These are phyloP conservation scores for Lichtheimia hyalospora DNA, from an alignment of 371 early-diverging fungal genomes.

Conservation along the genomic window DNA sequence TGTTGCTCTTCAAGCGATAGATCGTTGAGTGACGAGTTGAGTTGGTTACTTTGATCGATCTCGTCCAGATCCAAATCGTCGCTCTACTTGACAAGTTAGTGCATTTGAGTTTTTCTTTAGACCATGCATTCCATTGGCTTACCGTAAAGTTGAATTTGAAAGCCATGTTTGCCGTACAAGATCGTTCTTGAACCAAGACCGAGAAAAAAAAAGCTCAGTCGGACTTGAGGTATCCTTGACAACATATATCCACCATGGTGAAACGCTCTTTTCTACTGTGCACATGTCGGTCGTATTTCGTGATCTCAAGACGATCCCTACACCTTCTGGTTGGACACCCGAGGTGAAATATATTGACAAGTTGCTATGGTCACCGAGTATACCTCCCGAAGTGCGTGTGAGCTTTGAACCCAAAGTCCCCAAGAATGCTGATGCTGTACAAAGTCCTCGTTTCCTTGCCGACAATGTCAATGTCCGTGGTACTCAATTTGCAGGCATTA, in stretches of 20 bases:
- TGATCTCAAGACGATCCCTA: constrained; percentile 27
- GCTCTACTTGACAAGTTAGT: constrained; percentile 25
- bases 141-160: constrained; percentile 66
- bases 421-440: constrained; percentile 9
- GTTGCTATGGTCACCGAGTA: constrained; percentile 40
- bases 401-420: constrained; percentile 31
- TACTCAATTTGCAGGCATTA: constrained; percentile 26
- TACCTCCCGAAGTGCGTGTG: constrained; percentile 27
- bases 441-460: constrained; percentile 33
- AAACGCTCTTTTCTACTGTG: too few relatives aligned
- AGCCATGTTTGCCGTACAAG: constrained; percentile 23
- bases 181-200: too few relatives aligned
- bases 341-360: constrained; percentile 47
- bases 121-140: constrained; percentile 9
- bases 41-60: constrained; percentile 22
- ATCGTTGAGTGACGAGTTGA: constrained; percentile 43
- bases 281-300: constrained; percentile 16
- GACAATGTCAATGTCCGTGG: constrained; percentile 44
- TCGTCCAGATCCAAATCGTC: constrained; percentile 61
- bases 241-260: too few relatives aligned
- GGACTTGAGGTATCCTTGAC: too few relatives aligned
- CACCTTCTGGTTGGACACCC: constrained; percentile 50
- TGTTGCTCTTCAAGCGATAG: constrained; percentile 34
- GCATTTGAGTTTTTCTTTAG: background rate
- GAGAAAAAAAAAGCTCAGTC: background rate